Evolutionary conservation across 345 rosid species (phyloP).

Genomic region (Atalantia buxifolia): DNA sequence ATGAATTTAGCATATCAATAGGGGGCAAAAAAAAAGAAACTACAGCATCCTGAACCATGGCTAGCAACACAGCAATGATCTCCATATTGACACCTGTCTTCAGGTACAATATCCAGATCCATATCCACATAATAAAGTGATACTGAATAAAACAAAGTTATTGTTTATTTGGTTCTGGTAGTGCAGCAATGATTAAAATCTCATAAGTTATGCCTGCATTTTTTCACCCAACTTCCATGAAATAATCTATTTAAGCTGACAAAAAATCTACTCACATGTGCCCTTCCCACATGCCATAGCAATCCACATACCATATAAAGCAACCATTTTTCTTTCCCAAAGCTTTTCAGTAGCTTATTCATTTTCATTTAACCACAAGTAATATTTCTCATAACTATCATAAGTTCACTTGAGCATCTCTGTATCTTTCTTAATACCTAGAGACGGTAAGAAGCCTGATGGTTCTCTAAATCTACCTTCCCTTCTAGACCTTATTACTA

Average conservation of each 20-base stretch:
- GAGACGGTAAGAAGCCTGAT: background rate
- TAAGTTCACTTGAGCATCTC: background rate
- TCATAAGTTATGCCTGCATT: background rate
- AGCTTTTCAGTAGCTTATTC: background rate
- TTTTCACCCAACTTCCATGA: background rate
- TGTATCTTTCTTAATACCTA: no score
- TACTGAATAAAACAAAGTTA: background rate
- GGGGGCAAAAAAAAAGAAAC: background rate
- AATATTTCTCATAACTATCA: background rate
- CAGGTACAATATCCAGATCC: background rate
- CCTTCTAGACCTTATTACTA: background rate
- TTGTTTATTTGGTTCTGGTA: background rate
- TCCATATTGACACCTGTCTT: background rate
- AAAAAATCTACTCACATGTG: background rate
- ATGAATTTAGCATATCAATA: background rate
- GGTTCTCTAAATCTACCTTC: background rate
- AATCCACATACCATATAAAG: background rate
- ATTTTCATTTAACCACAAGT: background rate
- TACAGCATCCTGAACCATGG: background rate
- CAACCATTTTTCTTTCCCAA: background rate
- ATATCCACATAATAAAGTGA: background rate
- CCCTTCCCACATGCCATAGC: background rate
- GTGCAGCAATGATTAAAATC: background rate
- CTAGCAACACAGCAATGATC: background rate
- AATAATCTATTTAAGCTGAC: background rate